Evolutionary conservation across 148 eudicot genomes (phyloP), one percentile per base, ranked within the genome.

Genomic region (Arctostaphylos glauca): DNA sequence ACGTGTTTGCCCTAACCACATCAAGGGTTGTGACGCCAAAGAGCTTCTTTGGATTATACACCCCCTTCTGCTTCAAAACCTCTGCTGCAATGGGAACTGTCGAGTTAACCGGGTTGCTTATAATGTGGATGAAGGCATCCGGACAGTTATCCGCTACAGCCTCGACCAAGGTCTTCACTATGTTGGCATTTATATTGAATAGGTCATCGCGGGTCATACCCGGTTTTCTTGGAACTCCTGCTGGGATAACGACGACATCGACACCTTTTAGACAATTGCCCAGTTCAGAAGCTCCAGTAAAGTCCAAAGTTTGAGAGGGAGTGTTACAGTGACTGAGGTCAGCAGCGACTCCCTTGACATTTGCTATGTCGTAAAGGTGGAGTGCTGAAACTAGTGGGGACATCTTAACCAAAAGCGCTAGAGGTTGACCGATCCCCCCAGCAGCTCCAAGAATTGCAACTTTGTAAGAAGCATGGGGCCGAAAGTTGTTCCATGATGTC

Each of bases 181-280:
- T 95, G 84, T 87, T 91, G 53, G 98, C 98, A 72, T 95, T 95
- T 7, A 93, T 95, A 82, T 95, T 93, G 87, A 95, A 95, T 62
- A 95, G 91, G 73, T 95, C 98, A 83, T 95, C 98, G 47, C 97
- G 92, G 60, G 98, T 95, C 98, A 95, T 95, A 12, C 98, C 97
- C 0, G 98, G 98, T 84, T 95, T 95, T 74, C 98, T 91, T 1
- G 97, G 95, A 81, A 93, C 98, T 50, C 98, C 98, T 78, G 98
- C 98, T 2, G 98, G 98, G 77, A 95, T 95, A 76, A 95, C 97
- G 12, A 95, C 97, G 18, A 95, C 91, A 85, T 95, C 86, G 7
- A 90, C 93, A 2, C 84, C 97, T 87, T 88, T 92, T 72, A 95
- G 76, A 75, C 87, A 92, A 82, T 84, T 85, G 14, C 88, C 91